phyloP scores from a whole-genome alignment of 768 basidiomycete species.

The Daedaleopsis nitida region DNA sequence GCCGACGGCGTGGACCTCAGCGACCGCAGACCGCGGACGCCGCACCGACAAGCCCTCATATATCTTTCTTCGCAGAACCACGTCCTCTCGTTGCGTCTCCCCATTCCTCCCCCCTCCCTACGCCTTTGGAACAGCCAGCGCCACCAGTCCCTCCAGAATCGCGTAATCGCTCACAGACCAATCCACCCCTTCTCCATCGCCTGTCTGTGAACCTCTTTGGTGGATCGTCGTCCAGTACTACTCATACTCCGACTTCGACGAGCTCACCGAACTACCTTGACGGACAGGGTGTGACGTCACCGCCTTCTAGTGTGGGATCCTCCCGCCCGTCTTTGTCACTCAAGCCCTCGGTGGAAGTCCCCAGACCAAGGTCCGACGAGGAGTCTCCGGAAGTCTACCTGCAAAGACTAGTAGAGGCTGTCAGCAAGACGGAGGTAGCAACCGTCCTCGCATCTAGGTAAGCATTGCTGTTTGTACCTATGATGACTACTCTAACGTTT shows the following conservation, averaged over 20 bases:
- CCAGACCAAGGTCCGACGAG: conserved; percentile 52
- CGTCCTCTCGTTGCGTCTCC: conserved; percentile 21
- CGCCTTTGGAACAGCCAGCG: conserved; percentile 25
- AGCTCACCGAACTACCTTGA: conserved; percentile 24
- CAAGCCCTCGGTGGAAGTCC: conserved; percentile 46
- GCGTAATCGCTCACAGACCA: conserved; percentile 55
- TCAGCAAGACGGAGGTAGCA: conserved; percentile 80
- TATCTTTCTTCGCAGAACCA: conserved; percentile 17
- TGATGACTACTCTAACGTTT: conserved; percentile 1
- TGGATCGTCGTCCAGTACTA: conserved; percentile 34
- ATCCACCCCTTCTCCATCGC: conserved; percentile 70
- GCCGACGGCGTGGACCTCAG: conserved; percentile 18
- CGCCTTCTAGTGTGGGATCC: conserved; percentile 36
- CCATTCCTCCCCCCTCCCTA: conserved; percentile 22
- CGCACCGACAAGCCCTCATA: conserved; percentile 13
- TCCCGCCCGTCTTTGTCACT: conserved; percentile 44
- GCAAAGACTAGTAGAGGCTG: conserved; percentile 57
- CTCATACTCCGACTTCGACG: conserved; percentile 34
- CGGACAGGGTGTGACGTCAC: conserved; percentile 15
- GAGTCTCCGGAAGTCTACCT: conserved; percentile 78
- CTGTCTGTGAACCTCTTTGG: conserved; percentile 68
- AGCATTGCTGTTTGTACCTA: conserved; percentile 10
- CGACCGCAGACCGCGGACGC: conserved; percentile 32
- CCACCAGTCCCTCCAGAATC: conserved; percentile 24
- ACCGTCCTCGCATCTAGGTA: conserved; percentile 83